Percentiles rank a stretch among this genome's conserved stretches.
These are phyloP conservation scores for Diaporthe sp. DNA, from an alignment of 2,329 filamentous ascomycete species.

Conservation along the genomic window DNA sequence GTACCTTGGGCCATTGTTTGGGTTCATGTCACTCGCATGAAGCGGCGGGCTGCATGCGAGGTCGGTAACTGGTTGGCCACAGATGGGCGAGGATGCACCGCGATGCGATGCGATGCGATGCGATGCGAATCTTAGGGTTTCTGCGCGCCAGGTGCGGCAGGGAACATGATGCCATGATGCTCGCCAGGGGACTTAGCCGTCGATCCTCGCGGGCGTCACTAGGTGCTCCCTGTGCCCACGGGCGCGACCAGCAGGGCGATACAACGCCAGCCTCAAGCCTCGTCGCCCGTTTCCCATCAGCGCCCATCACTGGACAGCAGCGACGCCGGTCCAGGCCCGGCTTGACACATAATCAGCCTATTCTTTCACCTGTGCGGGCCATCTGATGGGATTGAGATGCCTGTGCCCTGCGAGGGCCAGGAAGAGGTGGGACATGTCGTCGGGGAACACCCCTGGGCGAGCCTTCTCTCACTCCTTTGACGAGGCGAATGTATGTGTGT, in stretches of 20 bases:
- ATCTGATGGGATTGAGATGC: conserved; percentile 17
- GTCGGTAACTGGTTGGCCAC: background rate
- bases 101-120: conserved; percentile 16
- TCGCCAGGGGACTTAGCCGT: conserved; percentile 3
- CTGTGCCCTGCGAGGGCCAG: conserved; percentile 2
- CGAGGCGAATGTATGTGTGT: background rate
- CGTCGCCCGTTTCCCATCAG: conserved; percentile 12
- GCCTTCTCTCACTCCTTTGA: background rate
- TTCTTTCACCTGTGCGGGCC: conserved; percentile 10
- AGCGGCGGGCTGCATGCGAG: background rate
- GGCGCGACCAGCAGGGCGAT: background rate
- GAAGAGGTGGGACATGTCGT: background rate
- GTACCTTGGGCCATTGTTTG: conserved; percentile 8
- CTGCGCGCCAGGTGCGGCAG: background rate
- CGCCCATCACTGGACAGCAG: background rate
- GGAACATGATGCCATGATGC: conserved; percentile 26
- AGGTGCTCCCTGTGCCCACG: background rate
- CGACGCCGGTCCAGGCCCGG: background rate
- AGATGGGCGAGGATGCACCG: background rate
- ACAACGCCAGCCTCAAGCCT: conserved; percentile 7
- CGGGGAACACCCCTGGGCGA: background rate
- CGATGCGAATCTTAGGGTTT: background rate
- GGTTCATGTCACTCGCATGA: conserved; percentile 18
- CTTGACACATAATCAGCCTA: conserved; percentile 28
- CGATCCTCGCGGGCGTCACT: conserved; percentile 8